A percentile compares a stretch with the other conserved stretches of the same genome.
phyloP scores from a whole-genome alignment of 2,329 filamentous ascomycete species.

The Pezicula radicicola region DNA sequence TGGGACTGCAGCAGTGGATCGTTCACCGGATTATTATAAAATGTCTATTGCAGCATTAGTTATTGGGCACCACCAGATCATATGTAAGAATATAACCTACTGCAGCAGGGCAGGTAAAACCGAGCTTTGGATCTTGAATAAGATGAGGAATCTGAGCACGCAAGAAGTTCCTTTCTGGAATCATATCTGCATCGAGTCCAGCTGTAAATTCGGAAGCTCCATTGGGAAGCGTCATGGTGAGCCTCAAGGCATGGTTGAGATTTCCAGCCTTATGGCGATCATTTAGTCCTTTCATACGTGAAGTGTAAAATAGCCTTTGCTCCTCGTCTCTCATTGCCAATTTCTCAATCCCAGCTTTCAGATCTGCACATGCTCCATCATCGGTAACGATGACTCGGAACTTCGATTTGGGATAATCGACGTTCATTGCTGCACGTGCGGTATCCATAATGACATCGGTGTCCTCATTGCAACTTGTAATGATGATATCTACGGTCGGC shows the following conservation, averaged over 20 bases:
- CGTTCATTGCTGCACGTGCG: slow-evolving; percentile 45
- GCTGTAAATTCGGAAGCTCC: slow-evolving; percentile 54
- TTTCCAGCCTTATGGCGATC: slow-evolving; percentile 62
- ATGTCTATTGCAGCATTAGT: slow-evolving; percentile 32
- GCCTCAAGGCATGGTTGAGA: slow-evolving; percentile 55
- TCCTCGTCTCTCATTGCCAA: slow-evolving; percentile 18
- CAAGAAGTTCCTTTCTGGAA: slow-evolving; percentile 55
- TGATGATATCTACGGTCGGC: slow-evolving; percentile 51
- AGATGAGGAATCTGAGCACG: slow-evolving; percentile 53
- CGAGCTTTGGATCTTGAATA: slow-evolving; percentile 22
- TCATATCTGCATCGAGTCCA: slow-evolving; percentile 64
- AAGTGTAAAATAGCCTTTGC: too few relatives aligned
- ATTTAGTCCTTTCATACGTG: too few relatives aligned
- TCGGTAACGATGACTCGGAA: slow-evolving; percentile 53
- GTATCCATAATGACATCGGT: slow-evolving; percentile 53
- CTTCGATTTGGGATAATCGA: slow-evolving; percentile 49
- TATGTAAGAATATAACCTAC: too few relatives aligned
- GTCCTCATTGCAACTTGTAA: slow-evolving; percentile 55
- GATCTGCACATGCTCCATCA: slow-evolving; percentile 43
- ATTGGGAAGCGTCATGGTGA: slow-evolving; percentile 45
- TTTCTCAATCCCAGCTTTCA: slow-evolving; percentile 33
- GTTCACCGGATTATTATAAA: slow-evolving; percentile 55
- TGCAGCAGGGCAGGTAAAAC: neutral
- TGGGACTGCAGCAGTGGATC: slow-evolving; percentile 52
- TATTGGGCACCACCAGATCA: too few relatives aligned